Percentiles rank a stretch among this genome's conserved stretches.
These are phyloP conservation scores for Amanita fuliginea DNA, from an alignment of 768 basidiomycete genomes.

Conservation along the genomic window DNA sequence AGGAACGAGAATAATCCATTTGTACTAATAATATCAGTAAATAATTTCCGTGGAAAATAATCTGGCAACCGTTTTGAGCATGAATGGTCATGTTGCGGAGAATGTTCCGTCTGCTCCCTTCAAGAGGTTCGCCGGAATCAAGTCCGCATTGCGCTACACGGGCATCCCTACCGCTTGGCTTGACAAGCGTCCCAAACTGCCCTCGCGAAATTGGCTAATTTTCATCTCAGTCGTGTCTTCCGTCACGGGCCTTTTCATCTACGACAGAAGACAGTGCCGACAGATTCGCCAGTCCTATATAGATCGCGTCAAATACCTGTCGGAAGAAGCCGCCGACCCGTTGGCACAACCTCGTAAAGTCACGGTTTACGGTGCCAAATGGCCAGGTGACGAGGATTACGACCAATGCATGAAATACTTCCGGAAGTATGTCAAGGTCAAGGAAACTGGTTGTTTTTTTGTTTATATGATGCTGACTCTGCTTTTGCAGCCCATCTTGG, in stretches of 20 bases:
- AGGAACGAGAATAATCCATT: constrained; percentile 22
- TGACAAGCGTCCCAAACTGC: constrained; percentile 74
- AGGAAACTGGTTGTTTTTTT: constrained; percentile 13
- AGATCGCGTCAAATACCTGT: constrained; percentile 68
- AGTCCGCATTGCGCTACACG: constrained; percentile 54
- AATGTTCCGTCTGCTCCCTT: constrained; percentile 11
- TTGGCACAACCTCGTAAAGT: constrained; percentile 68
- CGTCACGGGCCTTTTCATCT: constrained; percentile 62
- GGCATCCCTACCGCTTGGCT: constrained; percentile 70
- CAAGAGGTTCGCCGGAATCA: constrained; percentile 35
- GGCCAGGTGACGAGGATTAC: constrained; percentile 92
- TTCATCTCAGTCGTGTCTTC: constrained; percentile 74
- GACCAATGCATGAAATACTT: constrained; percentile 81
- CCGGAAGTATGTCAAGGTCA: constrained; percentile 94
- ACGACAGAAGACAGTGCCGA: constrained; percentile 80
- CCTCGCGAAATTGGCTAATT: constrained; percentile 90
- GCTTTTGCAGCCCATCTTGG: constrained; percentile 68
- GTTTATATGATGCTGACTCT: constrained; percentile 7
- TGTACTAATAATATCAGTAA: background rate
- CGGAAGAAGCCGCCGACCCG: constrained; percentile 53
- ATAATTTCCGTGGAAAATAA: background rate
- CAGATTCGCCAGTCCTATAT: constrained; percentile 68
- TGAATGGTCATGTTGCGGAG: background rate
- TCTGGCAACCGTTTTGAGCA: background rate
- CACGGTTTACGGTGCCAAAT: constrained; percentile 78